A percentile compares a stretch with the other conserved stretches of the same genome.
Conservation (phyloP, 371 early-diverging fungal genomes). For the Circinella minor region DNA sequence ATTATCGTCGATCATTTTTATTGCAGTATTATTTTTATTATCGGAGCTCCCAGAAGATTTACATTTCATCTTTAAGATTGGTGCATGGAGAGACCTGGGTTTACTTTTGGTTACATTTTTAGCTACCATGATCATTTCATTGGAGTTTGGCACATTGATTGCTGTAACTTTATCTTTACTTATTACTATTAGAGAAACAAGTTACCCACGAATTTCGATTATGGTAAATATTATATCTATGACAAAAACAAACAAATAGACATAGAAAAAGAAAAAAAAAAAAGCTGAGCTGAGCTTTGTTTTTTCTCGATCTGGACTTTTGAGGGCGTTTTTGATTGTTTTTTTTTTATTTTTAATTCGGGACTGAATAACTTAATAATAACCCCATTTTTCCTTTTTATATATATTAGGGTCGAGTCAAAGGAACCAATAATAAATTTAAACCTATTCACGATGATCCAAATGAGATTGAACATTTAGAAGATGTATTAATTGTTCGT, state of each 20-base stretch:
- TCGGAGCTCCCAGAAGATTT: slow-evolving; percentile 82
- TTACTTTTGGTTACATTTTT: slow-evolving; percentile 81
- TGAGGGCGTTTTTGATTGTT: no score
- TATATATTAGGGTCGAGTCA: slow-evolving; percentile 44
- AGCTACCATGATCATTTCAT: slow-evolving; percentile 81
- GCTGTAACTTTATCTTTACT: slow-evolving; percentile 85
- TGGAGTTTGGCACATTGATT: slow-evolving; percentile 91
- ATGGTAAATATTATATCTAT: slow-evolving; percentile 53
- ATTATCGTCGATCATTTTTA: slow-evolving; percentile 83
- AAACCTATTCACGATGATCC: slow-evolving; percentile 68
- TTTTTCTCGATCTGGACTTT: no score
- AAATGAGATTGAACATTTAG: slow-evolving; percentile 70
- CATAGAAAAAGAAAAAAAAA: no score
- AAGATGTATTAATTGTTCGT: slow-evolving; percentile 86
- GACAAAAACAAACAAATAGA: neutral
- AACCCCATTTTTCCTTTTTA: neutral
- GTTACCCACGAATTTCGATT: slow-evolving; percentile 80
- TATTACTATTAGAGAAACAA: slow-evolving; percentile 89
- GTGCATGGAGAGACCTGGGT: slow-evolving; percentile 86
- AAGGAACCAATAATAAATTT: slow-evolving; percentile 49
- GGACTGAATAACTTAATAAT: neutral
- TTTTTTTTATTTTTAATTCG: no score
- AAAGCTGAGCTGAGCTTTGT: no score
- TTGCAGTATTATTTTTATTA: slow-evolving; percentile 86
- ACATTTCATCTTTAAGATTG: slow-evolving; percentile 78